Conservation (phyloP, 495 filamentous ascomycete species). For the Acidomyces sp. region DNA sequence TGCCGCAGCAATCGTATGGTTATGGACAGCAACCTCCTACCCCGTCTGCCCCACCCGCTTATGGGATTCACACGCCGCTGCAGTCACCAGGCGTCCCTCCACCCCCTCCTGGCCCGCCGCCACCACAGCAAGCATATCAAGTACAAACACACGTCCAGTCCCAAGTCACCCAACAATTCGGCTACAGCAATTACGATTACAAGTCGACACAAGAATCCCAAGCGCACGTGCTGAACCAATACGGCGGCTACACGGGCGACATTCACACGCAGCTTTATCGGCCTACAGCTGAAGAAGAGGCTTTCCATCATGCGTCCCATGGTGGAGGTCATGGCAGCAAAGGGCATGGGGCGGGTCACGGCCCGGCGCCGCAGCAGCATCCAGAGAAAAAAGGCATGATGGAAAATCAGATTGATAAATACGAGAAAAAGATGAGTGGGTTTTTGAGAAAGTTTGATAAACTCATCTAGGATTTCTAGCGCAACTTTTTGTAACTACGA, state of each 20-base stretch:
- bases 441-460: slow-evolving; percentile 87
- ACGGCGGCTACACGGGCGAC: slow-evolving; percentile 40
- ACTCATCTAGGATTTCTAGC: slow-evolving; percentile 54
- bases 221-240: slow-evolving; percentile 17
- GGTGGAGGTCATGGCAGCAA: slow-evolving; percentile 16
- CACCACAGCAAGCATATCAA: slow-evolving; percentile 17
- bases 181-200: slow-evolving; percentile 23
- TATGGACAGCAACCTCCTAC: slow-evolving; percentile 13
- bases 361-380: slow-evolving; percentile 23
- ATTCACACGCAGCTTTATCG: slow-evolving; percentile 66
- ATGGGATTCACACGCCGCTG: slow-evolving; percentile 6
- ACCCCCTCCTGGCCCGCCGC: slow-evolving; percentile 1
- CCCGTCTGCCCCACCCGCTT: slow-evolving; percentile 15
- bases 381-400: slow-evolving; percentile 32
- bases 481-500: too few species aligned
- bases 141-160: slow-evolving; percentile 2
- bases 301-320: slow-evolving; percentile 20
- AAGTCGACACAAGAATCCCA: slow-evolving; percentile 3
- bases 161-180: background rate
- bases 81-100: slow-evolving; percentile 20
- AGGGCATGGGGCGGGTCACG: slow-evolving; percentile 33
- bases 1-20: background rate
- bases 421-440: slow-evolving; percentile 67
- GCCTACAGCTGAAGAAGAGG: slow-evolving; percentile 53
- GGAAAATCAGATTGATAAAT: slow-evolving; percentile 50